Evolutionary conservation across 2,329 filamentous ascomycete species (phyloP).

Genomic region (Pseudogymnoascus sp.): DNA sequence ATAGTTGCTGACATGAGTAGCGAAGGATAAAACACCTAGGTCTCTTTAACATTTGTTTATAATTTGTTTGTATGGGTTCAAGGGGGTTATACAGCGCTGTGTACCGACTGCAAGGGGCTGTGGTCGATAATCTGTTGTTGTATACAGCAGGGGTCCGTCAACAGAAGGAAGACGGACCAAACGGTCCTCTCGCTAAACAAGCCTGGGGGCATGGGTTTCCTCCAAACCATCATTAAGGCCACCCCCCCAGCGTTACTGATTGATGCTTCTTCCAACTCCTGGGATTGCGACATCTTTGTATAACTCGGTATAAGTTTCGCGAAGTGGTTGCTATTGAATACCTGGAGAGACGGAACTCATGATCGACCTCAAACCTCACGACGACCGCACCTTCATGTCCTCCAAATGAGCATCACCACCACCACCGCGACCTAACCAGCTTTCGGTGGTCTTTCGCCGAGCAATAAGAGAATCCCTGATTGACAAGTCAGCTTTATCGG

Average conservation of each 20-base stretch:
- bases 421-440: constrained; percentile 9
- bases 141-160: constrained; percentile 1
- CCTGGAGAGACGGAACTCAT: background rate
- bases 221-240: constrained; percentile 7
- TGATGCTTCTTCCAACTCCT: constrained; percentile 1
- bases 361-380: background rate
- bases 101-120: constrained; percentile 2
- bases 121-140: background rate
- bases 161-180: constrained; percentile 4
- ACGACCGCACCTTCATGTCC: constrained; percentile 6
- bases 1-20: background rate
- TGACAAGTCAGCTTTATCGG: background rate
- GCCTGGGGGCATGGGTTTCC: background rate
- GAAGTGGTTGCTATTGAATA: background rate
- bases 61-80: background rate
- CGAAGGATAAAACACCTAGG: background rate
- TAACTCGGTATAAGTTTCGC: constrained; percentile 6
- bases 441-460: constrained; percentile 7
- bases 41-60: background rate
- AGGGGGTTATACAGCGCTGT: background rate
- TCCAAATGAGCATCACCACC: constrained; percentile 8
- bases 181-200: constrained; percentile 7
- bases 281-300: background rate
- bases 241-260: constrained; percentile 5
- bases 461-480: constrained; percentile 3